Evolutionary conservation across 2,329 filamentous ascomycete species (phyloP).

Genomic region (Penicillium sp.): DNA sequence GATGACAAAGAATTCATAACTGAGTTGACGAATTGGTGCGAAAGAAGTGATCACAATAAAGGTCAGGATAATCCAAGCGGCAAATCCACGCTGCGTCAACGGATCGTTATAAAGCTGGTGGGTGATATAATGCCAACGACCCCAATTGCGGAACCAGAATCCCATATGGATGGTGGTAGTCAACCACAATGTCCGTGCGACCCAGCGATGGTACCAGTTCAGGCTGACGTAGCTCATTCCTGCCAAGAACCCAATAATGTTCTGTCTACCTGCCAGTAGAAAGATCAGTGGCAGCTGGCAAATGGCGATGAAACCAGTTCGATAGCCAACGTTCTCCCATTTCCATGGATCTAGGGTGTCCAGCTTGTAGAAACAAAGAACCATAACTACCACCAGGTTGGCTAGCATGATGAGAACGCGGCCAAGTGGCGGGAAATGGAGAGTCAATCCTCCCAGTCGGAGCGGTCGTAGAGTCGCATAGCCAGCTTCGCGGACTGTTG

Average conservation of each 20-base stretch:
- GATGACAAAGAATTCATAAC: conserved; percentile 55
- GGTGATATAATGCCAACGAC: conserved; percentile 49
- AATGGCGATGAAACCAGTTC: conserved; percentile 53
- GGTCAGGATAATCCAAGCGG: conserved; percentile 50
- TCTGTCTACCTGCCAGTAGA: conserved; percentile 55
- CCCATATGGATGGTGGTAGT: conserved; percentile 54
- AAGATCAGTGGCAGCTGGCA: conserved; percentile 56
- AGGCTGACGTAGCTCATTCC: conserved; percentile 51
- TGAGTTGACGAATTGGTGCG: conserved; percentile 48
- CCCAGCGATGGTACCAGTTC: conserved; percentile 55
- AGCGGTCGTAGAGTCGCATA: conserved; percentile 45
- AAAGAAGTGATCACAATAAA: conserved; percentile 53
- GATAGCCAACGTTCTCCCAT: conserved; percentile 57
- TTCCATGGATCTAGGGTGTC: conserved; percentile 49
- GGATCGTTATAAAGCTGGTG: conserved; percentile 49
- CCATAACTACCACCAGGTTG: conserved; percentile 51
- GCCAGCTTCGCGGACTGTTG: conserved; percentile 53
- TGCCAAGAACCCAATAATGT: conserved; percentile 49
- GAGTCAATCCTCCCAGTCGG: conserved; percentile 29
- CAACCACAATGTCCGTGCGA: conserved; percentile 51
- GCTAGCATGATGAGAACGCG: conserved; percentile 34
- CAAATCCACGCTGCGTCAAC: conserved; percentile 52
- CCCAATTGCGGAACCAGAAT: conserved; percentile 55
- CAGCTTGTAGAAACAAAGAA: conserved; percentile 56
- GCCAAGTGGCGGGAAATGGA: conserved; percentile 42